A percentile compares a stretch with the other conserved stretches of the same genome.
Conservation (phyloP, 1,139 yeast species). For the Debaryomyces robertsiae region DNA sequence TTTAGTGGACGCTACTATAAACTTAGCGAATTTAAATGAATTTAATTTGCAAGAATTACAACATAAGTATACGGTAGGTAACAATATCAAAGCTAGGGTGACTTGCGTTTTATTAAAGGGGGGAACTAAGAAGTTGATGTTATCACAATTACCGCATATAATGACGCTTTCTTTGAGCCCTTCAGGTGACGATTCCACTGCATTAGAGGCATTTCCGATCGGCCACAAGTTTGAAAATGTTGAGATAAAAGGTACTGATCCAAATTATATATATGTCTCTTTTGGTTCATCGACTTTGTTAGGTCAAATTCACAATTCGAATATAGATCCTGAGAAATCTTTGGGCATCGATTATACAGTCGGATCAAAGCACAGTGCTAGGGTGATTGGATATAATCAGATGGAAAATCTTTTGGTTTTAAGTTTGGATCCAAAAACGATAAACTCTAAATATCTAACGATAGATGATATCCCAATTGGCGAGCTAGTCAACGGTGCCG, state of each 20-base stretch:
- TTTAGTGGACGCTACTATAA: conserved; percentile 70
- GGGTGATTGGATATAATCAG: conserved; percentile 70
- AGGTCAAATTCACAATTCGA: conserved; percentile 77
- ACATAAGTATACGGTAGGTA: conserved; percentile 67
- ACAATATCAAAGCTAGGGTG: conserved; percentile 68
- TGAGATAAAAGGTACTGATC: conserved; percentile 58
- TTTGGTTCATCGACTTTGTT: conserved; percentile 55
- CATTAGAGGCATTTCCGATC: conserved; percentile 71
- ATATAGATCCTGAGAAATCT: conserved; percentile 55
- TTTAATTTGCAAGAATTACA: conserved; percentile 52
- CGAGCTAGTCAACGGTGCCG: conserved; percentile 55
- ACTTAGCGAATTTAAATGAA: conserved; percentile 63
- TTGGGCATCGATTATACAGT: conserved; percentile 54
- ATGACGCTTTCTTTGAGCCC: conserved; percentile 24
- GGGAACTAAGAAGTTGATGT: conserved; percentile 60
- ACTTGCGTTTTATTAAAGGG: conserved; percentile 58
- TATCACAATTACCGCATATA: conserved; percentile 66
- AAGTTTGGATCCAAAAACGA: conserved; percentile 65
- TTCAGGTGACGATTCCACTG: conserved; percentile 20
- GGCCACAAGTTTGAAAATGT: conserved; percentile 71
- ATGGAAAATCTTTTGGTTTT: conserved; percentile 69
- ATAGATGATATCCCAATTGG: conserved; percentile 78
- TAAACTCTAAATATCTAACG: conserved; percentile 66
- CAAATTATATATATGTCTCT: conserved; percentile 56
- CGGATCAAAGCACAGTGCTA: conserved; percentile 73